Conservation (phyloP, 208 protist species). For the Leishmania mexicana region DNA sequence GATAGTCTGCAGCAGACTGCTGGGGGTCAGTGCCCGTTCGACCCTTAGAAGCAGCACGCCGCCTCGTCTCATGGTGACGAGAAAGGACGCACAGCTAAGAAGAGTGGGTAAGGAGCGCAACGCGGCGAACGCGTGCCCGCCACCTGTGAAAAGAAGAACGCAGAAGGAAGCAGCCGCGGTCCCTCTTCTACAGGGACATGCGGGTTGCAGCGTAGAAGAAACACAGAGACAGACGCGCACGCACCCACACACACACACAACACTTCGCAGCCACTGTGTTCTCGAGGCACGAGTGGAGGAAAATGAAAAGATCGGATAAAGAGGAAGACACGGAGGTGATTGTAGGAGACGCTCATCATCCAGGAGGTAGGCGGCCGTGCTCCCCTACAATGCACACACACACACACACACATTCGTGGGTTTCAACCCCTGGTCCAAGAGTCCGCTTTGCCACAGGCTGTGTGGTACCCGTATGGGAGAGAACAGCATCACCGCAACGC, state of each 20-base stretch:
- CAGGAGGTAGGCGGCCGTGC: not conserved
- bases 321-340: not conserved
- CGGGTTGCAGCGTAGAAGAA: conserved; percentile 1
- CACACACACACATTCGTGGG: not conserved
- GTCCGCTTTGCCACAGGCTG: not conserved
- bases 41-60: conserved; percentile 7
- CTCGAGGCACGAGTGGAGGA: not conserved
- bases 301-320: not conserved
- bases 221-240: not conserved
- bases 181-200: not conserved
- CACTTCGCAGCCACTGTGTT: not conserved
- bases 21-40: conserved; percentile 45
- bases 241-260: not conserved
- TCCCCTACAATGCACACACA: not conserved
- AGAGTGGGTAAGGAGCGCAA: not conserved
- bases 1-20: conserved; percentile 65
- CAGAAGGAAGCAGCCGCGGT: not conserved
- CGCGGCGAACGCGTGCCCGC: not conserved
- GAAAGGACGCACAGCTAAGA: not conserved
- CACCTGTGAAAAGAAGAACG: not conserved
- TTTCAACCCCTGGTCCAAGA: not conserved
- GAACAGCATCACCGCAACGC: not conserved
- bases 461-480: not conserved
- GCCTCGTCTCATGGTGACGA: conserved; percentile 15
- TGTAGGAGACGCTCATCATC: not conserved